Conservation (phyloP, 2,329 filamentous ascomycete genomes). For the Orbilia brochopaga region DNA sequence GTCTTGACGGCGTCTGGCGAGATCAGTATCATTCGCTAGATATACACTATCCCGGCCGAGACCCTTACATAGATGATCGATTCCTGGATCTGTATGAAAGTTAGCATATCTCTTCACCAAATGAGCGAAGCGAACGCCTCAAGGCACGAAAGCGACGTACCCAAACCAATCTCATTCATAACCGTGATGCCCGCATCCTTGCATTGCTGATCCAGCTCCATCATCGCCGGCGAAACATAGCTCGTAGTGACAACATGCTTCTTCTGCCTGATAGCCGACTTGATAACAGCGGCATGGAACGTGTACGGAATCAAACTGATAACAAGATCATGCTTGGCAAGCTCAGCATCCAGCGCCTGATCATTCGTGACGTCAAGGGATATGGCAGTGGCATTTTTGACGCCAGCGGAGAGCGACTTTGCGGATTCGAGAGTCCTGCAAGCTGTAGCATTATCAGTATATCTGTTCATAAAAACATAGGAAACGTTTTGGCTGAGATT, state of each 20-base stretch:
- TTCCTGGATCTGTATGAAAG: constrained; percentile 67
- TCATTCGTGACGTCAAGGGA: constrained; percentile 82
- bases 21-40: constrained; percentile 61
- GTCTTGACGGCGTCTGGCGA: constrained; percentile 74
- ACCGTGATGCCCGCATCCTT: constrained; percentile 95
- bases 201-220: constrained; percentile 75
- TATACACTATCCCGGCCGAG: constrained; percentile 41
- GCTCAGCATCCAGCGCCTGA: constrained; percentile 76
- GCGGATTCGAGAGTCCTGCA: constrained; percentile 81
- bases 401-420: constrained; percentile 73
- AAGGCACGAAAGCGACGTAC: constrained; percentile 58
- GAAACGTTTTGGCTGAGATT: neutral
- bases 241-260: constrained; percentile 95
- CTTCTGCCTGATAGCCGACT: constrained; percentile 89
- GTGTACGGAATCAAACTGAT: constrained; percentile 89
- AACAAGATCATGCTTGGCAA: constrained; percentile 79
- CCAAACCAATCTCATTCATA: constrained; percentile 87
- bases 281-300: constrained; percentile 86
- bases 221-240: constrained; percentile 91
- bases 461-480: neutral
- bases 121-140: constrained; percentile 7
- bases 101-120: constrained; percentile 45
- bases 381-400: constrained; percentile 76
- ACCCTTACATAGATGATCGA: constrained; percentile 67
- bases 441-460: constrained; percentile 62